A percentile compares a stretch with the other conserved stretches of the same genome.
phyloP scores from a whole-genome alignment of 2,329 filamentous ascomycete species.

The Neopestalotiopsis sp. region DNA sequence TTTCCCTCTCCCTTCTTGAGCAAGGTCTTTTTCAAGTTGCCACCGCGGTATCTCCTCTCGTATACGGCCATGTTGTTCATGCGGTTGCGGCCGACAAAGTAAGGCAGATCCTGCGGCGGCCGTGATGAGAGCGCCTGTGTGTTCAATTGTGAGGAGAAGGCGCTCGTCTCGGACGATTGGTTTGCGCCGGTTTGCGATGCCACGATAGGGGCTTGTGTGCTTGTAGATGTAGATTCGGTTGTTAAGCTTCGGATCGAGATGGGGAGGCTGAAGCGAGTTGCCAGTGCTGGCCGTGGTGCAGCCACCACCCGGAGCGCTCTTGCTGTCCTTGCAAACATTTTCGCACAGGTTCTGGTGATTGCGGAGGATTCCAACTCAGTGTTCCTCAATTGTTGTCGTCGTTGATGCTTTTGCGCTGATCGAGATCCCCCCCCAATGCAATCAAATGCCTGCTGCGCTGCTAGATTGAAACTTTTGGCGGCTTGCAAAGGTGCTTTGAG shows the following conservation, averaged over 20 bases:
- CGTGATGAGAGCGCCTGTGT: slow-evolving; percentile 27
- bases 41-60: slow-evolving; percentile 72
- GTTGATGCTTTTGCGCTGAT: background rate
- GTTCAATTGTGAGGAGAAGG: slow-evolving; percentile 18
- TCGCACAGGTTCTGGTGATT: background rate
- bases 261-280: slow-evolving; percentile 23
- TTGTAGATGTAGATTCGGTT: slow-evolving; percentile 19
- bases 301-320: slow-evolving; percentile 28
- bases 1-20: slow-evolving; percentile 84
- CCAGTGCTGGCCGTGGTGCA: slow-evolving; percentile 17
- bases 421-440: background rate
- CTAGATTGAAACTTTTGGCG: slow-evolving; percentile 5
- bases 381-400: background rate
- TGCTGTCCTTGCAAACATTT: slow-evolving; percentile 30
- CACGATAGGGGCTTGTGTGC: slow-evolving; percentile 3
- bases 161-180: background rate
- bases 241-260: slow-evolving; percentile 26
- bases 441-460: background rate
- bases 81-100: slow-evolving; percentile 74
- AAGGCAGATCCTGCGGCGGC: slow-evolving; percentile 56
- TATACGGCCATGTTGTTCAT: slow-evolving; percentile 81
- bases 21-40: slow-evolving; percentile 75
- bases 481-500: background rate
- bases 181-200: slow-evolving; percentile 19
- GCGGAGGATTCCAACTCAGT: background rate